Evolutionary conservation across 805 yeast species (phyloP), one percentile per base, ranked within the genome.

Genomic region (Candida railenensis): DNA sequence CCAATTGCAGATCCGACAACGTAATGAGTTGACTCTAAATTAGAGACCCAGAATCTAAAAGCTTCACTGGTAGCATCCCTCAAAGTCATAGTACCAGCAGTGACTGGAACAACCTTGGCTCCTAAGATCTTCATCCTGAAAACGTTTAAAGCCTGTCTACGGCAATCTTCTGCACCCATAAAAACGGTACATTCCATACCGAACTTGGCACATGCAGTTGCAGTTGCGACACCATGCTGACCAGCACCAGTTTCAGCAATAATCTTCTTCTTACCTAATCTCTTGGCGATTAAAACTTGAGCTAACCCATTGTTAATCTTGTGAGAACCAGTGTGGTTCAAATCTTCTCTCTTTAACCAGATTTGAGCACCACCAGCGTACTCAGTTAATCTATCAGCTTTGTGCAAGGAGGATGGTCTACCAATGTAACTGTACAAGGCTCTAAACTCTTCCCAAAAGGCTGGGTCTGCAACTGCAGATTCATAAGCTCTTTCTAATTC

Each of bases 111-210:
- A 48, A 94, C 99, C 46, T 87, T 85, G 36, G 99, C 99, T 56
- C 99, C 99, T 51, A 94, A 76, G 42, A 94, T 85, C 67, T 89
- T 80, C 96, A 94, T 94, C 76, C 99, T 83, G 78, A 94, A 94
- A 34, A 94, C 99, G 61, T 94, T 94, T 54, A 94, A 77, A 12
- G 99, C 97, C 77, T 94, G 99, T 71, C 99, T 88, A 67, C 97
- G 86, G 38, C 89, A 96, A 73, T 94, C 99, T 71, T 94, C 99
- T 39, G 98, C 98, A 52, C 99, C 99, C 99, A 94, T 94, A 62
- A 81, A 92, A 32, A 94, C 96, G 14, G 89, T 89, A 75, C 99
- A 94, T 64, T 87, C 81, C 69, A 94, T 67, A 44, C 99, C 99
- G 57, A 94, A 87, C 61, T 87, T 87, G 53, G 96, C 96, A 76